A percentile compares a stretch with the other conserved stretches of the same genome.
phyloP scores from a whole-genome alignment of 106 monocot genomes.

The Agapanthus africanus region DNA sequence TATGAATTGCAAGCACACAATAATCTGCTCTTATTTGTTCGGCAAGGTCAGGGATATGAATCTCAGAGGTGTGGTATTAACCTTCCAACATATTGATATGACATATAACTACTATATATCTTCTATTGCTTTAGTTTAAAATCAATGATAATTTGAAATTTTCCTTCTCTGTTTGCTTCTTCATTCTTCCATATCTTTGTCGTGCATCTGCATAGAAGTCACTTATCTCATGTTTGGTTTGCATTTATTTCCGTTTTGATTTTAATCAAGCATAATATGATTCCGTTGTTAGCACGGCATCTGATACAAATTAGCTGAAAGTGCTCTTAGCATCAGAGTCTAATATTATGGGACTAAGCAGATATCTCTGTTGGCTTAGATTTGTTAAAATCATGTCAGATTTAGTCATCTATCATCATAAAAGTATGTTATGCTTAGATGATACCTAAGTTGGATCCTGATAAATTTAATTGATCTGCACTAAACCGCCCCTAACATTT shows the following conservation, averaged over 20 bases:
- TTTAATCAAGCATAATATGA: not conserved
- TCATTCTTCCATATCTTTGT: not conserved
- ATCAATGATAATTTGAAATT: not conserved
- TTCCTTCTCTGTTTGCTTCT: not conserved
- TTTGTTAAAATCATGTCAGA: not conserved
- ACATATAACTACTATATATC: not conserved
- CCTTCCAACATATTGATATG: not conserved
- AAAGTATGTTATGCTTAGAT: not conserved
- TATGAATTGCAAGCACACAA: not conserved
- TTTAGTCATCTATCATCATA: not conserved
- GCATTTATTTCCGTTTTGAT: not conserved
- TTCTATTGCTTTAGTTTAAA: not conserved
- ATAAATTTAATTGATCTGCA: not conserved
- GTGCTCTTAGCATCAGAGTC: not conserved
- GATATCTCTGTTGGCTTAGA: not conserved
- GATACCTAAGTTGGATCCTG: not conserved
- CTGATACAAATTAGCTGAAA: not conserved
- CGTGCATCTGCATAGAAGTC: not conserved
- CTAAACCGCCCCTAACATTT: not conserved
- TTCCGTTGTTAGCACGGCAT: not conserved
- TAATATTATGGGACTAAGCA: not conserved
- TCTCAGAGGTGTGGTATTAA: not conserved
- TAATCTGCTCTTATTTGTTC: not conserved
- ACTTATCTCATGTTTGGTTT: not conserved
- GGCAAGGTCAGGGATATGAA: not conserved